phyloP scores from a whole-genome alignment of 345 rosid genomes.

The Acer negundo region DNA sequence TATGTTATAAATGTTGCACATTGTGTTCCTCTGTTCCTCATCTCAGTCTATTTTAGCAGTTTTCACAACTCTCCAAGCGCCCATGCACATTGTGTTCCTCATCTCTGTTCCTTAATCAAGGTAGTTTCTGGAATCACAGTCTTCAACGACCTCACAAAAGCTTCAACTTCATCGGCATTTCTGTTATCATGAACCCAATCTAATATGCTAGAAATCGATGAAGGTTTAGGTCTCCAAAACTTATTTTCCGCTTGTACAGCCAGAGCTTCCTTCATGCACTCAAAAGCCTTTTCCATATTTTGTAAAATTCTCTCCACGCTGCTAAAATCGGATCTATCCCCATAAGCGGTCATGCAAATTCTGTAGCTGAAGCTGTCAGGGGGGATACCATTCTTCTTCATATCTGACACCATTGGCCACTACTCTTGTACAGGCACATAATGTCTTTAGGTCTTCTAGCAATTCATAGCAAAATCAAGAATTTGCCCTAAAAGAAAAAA shows the following conservation, averaged over 20 bases:
- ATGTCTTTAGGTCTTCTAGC: no score
- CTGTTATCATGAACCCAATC: conserved; percentile 44
- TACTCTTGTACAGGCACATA: no score
- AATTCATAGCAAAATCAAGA: no score
- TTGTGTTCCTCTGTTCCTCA: no score
- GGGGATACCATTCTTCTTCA: no score
- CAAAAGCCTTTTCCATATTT: conserved; percentile 45
- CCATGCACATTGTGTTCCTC: neutral
- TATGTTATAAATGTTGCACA: no score
- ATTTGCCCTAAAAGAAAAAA: no score
- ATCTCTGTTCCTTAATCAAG: conserved; percentile 33
- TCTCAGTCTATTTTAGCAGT: no score
- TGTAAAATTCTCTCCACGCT: conserved; percentile 43
- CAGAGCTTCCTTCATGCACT: conserved; percentile 48
- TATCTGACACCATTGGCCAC: no score
- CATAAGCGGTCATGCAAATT: conserved; percentile 41
- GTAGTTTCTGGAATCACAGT: conserved; percentile 23
- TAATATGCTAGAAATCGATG: conserved; percentile 34
- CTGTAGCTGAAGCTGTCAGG: conserved; percentile 48
- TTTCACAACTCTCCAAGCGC: no score
- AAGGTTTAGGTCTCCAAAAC: conserved; percentile 41
- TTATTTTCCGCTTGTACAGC: conserved; percentile 33
- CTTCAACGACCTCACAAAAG: conserved; percentile 24
- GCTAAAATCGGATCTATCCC: no score
- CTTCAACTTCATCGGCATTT: conserved; percentile 33